Percentiles rank a stretch among this genome's conserved stretches.
These are phyloP conservation scores for Magnusiomyces clavatus DNA, from an alignment of 1,139 yeast species.

Conservation along the genomic window DNA sequence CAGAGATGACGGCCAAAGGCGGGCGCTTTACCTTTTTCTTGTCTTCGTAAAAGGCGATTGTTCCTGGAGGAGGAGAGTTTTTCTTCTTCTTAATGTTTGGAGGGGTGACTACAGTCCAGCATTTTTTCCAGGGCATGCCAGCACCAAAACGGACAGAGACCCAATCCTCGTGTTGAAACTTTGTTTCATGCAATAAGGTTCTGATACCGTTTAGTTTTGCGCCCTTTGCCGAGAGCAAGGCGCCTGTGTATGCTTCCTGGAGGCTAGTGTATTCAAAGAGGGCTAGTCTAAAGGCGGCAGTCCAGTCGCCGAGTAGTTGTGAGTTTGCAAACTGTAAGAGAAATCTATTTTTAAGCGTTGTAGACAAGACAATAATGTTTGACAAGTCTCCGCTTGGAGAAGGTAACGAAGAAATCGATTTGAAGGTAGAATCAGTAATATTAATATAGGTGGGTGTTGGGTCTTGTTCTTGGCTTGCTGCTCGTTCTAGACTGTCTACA, in stretches of 20 bases:
- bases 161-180: constrained; percentile 90
- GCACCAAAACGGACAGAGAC: constrained; percentile 88
- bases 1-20: constrained; percentile 71
- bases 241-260: constrained; percentile 96
- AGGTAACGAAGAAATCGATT: constrained; percentile 58
- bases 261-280: constrained; percentile 71
- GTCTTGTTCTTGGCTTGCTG: constrained; percentile 18
- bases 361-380: constrained; percentile 78
- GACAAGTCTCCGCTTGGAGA: constrained; percentile 56
- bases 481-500: constrained; percentile 62
- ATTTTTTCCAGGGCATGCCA: constrained; percentile 97
- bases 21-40: constrained; percentile 49
- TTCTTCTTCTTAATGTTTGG: constrained; percentile 37
- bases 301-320: constrained; percentile 48
- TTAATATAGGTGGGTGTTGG: constrained; percentile 77
- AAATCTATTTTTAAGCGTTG: constrained; percentile 82
- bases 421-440: constrained; percentile 84
- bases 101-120: constrained; percentile 90
- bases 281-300: constrained; percentile 71
- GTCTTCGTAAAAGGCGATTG: constrained; percentile 34
- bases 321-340: constrained; percentile 60
- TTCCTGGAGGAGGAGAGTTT: constrained; percentile 33
- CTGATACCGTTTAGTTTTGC: constrained; percentile 78
- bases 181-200: constrained; percentile 74
- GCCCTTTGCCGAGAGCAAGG: constrained; percentile 81